Percentiles rank a stretch among this genome's conserved stretches.
Conservation (phyloP, 805 yeast genomes). For the Yamadazyma tumulicola region DNA sequence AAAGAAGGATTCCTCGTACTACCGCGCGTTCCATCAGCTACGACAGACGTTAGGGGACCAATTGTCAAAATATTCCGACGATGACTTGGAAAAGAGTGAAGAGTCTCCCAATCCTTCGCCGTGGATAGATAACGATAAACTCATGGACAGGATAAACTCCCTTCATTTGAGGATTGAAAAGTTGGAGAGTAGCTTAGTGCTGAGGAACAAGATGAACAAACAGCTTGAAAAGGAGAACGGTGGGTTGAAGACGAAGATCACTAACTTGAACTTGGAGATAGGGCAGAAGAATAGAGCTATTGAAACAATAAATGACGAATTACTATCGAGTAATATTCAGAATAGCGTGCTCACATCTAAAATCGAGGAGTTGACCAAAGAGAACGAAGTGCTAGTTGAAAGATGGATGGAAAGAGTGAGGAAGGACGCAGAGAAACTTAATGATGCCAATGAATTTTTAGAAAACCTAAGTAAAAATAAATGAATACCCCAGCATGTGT, state of each 20-base stretch:
- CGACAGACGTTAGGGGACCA: slow-evolving; percentile 6
- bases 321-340: slow-evolving; percentile 58
- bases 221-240: slow-evolving; percentile 15
- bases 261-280: slow-evolving; percentile 24
- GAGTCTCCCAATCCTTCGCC: neutral
- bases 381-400: slow-evolving; percentile 48
- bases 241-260: slow-evolving; percentile 18
- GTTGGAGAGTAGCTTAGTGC: slow-evolving; percentile 14
- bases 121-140: slow-evolving; percentile 5
- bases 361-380: slow-evolving; percentile 39
- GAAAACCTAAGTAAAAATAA: neutral
- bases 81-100: slow-evolving; percentile 5
- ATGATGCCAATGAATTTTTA: slow-evolving; percentile 39
- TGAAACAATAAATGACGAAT: slow-evolving; percentile 64
- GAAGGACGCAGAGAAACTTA: slow-evolving; percentile 57
- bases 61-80: neutral
- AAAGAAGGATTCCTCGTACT: slow-evolving; percentile 27
- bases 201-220: slow-evolving; percentile 11
- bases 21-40: slow-evolving; percentile 31
- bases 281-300: slow-evolving; percentile 53
- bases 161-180: slow-evolving; percentile 20
- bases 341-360: slow-evolving; percentile 41
- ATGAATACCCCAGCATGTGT: neutral
- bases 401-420: slow-evolving; percentile 43
- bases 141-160: slow-evolving; percentile 9